Evolutionary conservation across 75 land plant species (phyloP).

Genomic region (Selaginella moellendorffii): DNA sequence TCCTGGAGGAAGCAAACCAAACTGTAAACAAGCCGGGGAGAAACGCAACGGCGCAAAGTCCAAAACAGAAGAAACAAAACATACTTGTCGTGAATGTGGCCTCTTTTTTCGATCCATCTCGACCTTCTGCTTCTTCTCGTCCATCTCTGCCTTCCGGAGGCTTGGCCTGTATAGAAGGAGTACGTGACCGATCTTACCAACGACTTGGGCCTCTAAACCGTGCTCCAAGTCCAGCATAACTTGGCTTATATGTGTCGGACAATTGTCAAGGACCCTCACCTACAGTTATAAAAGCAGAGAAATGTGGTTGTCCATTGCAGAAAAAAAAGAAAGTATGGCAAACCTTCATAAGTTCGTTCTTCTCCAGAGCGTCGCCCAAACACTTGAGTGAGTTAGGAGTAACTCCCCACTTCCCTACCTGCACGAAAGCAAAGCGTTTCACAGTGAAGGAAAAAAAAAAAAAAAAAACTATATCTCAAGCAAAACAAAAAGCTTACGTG

Average conservation of each 20-base stretch:
- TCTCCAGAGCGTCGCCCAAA: slow-evolving; percentile 49
- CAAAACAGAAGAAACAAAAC: neutral
- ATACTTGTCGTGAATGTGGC: neutral
- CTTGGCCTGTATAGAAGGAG: slow-evolving; percentile 66
- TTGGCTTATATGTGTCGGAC: slow-evolving; percentile 51
- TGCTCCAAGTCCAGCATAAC: slow-evolving; percentile 43
- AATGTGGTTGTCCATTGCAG: no score
- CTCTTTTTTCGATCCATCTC: neutral
- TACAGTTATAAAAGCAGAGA: no score
- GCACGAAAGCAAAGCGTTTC: no score
- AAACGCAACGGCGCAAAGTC: no score
- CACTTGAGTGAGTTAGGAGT: slow-evolving; percentile 32
- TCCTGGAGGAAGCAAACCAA: no score
- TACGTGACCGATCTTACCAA: slow-evolving; percentile 55
- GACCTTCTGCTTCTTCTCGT: neutral
- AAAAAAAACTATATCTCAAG: neutral
- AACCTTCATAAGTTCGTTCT: slow-evolving; percentile 69
- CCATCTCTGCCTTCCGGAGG: slow-evolving; percentile 24
- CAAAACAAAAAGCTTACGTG: neutral
- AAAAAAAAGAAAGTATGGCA: no score
- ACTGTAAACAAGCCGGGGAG: no score
- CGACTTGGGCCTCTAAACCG: slow-evolving; percentile 47
- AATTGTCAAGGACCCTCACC: slow-evolving; percentile 52
- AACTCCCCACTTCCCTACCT: slow-evolving; percentile 63
- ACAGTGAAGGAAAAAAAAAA: no score